These are phyloP conservation scores for Rhododendron williamsianum DNA, from an alignment of 148 eudicot species.

Conservation along the genomic window DNA sequence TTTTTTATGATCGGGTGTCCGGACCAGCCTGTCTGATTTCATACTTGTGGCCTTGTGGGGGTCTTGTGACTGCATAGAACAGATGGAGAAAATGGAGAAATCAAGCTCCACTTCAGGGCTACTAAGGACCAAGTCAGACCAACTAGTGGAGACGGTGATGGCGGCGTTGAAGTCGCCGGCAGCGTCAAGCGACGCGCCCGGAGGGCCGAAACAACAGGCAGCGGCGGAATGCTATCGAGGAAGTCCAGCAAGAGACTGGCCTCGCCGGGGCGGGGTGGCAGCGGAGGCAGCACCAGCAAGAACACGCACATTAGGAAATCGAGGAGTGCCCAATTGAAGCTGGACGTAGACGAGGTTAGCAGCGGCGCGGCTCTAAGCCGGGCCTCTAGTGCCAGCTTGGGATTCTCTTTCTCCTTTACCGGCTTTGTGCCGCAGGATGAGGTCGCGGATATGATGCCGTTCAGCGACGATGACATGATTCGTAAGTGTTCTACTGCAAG, in stretches of 20 bases:
- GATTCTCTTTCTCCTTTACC: slow-evolving; percentile 67
- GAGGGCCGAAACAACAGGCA: slow-evolving; percentile 17
- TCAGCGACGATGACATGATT: slow-evolving; percentile 66
- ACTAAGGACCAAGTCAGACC: slow-evolving; percentile 73
- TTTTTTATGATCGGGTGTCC: not conserved
- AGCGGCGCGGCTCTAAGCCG: slow-evolving; percentile 89
- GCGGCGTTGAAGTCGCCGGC: slow-evolving; percentile 44
- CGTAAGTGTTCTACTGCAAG: slow-evolving; percentile 26
- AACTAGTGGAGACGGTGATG: slow-evolving; percentile 50
- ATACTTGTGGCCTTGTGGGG: not conserved
- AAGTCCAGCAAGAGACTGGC: slow-evolving; percentile 54
- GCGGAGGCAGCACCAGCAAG: slow-evolving; percentile 22
- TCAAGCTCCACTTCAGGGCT: slow-evolving; percentile 36
- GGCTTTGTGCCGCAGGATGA: slow-evolving; percentile 84
- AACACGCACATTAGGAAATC: slow-evolving; percentile 68
- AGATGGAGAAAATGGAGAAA: slow-evolving; percentile 40
- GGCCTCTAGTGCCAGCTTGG: slow-evolving; percentile 93
- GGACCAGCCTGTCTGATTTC: not conserved
- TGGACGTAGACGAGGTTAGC: slow-evolving; percentile 53
- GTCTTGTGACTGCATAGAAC: not conserved
- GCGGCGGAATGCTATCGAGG: slow-evolving; percentile 33
- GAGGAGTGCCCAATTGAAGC: slow-evolving; percentile 76
- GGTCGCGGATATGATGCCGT: slow-evolving; percentile 51
- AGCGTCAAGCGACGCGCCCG: slow-evolving; percentile 15
- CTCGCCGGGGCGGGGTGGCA: slow-evolving; percentile 28